phyloP scores from a whole-genome alignment of 2,329 filamentous ascomycete species.

The Curvularia verruculosa region DNA sequence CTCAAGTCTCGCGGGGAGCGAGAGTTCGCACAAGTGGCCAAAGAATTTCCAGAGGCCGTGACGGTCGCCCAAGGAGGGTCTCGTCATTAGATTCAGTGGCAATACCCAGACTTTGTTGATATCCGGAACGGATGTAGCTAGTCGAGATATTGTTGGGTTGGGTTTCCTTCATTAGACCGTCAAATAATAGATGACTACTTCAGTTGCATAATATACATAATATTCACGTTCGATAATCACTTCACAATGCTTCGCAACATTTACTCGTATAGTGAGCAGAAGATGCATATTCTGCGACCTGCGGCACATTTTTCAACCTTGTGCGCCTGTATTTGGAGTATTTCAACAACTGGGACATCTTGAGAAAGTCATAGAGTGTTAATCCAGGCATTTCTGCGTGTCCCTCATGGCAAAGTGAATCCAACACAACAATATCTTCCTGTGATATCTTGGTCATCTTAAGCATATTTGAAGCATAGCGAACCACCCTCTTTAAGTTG shows the following conservation, averaged over 20 bases:
- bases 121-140: no score
- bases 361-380: not conserved
- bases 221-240: not conserved
- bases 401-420: not conserved
- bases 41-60: no score
- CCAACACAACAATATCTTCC: not conserved
- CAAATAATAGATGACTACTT: not conserved
- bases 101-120: not conserved
- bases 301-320: not conserved
- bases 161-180: not conserved
- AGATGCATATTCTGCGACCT: not conserved
- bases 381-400: not conserved
- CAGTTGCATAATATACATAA: not conserved
- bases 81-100: no score
- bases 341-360: not conserved
- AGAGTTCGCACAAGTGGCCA: not conserved
- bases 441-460: not conserved
- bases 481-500: no score
- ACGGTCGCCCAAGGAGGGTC: no score
- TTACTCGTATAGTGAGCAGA: not conserved
- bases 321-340: no score
- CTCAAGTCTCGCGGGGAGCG: constrained; percentile 21
- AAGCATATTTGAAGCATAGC: not conserved
- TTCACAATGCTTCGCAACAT: no score
- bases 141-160: not conserved